Base-by-base conservation (phyloP, 495 filamentous ascomycete species). In the Endocarpon pusillum region DNA sequence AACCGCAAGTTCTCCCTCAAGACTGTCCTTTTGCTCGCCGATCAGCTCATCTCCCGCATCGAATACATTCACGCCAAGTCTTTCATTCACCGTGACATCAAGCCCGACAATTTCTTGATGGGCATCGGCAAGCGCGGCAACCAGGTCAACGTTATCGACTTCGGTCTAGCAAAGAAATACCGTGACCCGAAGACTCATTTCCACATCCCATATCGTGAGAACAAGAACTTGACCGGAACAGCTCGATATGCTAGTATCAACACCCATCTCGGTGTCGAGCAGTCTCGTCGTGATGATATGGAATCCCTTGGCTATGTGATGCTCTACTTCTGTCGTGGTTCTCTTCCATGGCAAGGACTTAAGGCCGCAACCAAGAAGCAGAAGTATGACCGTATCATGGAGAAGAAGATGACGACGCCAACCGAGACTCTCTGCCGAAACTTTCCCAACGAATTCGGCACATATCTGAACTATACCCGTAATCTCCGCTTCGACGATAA, bases 341-440 rank as follows among this genome's bases (percentile, higher is more conserved):
- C 86, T 36, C 84, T 99, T 32, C 89, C 91, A 38, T 99, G 91
- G 91, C 91, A 99, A 64, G 91, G 91, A 24, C 68, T 99, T 31
- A 99, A 99, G 73, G 91, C 91, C 67, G 91, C 91, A 45, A 99
- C 91, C 35, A 96, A 99, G 74, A 96, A 99, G 77, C 89, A 99
- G 67, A 99, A 96, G 62, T 96, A 99, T 51, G 91, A 99, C 61
- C 77, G 91, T 34, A 99, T 99, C 61, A 99, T 96, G 91, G 91
- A 99, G 69, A 99, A 99, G 76, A 99, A 99, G 79, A 96, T 99
- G 91, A 99, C 89, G 7, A 99, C 91, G 4, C 89, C 91, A 12
- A 99, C 91, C 45, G 91, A 99, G 51, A 89, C 96, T 25, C 82
- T 99, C 19, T 99, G 91, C 75, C 84, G 89, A 55, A 89, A 86